Base-by-base conservation (phyloP, 108 stramenopile species). In the Cylindrotheca fusiformis region DNA sequence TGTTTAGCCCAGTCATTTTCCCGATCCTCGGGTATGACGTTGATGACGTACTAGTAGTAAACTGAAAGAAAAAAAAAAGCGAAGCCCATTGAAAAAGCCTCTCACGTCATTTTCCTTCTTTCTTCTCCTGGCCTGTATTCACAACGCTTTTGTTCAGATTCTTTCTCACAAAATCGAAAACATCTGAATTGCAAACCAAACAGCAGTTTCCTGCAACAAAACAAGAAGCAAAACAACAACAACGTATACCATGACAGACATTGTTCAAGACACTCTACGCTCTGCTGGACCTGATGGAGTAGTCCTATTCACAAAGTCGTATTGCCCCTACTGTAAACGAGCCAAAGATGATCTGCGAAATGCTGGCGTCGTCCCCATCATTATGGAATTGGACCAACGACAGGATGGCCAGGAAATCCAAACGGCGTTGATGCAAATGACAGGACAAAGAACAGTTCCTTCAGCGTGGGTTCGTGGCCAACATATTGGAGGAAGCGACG, bases 401-500 rank as follows among this genome's bases (percentile, higher is more conserved):
- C 55, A 68, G 6, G 79, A 91, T 49, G 94, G 94, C n/a, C 32
- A 18, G 19, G 80, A 36, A 4, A 76, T 88, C 31, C 84, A 83
- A 54, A 31, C 4, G 1, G 78, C 23, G 3, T 58, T 88, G 52
- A 25, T 57, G 5, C 29, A 55, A 10, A 47, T 75, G 60, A 85
- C 81, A 18, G 76, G 72, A 0, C 87, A 88, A 60, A 53, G 74
- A 25, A 79, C 82, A 0, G 83, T 88, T 3, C 87, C 87, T 1
- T 84, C 81, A 51, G 81, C 84, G 19, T 88, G 80, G 65, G 75
- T 85, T 20, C 78, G 78, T 22, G 84, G 84, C 17, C 62, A 81
- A 41, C 86, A 88, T 68, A 48, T 87, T 25, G 86, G 86, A 27
- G 86, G 83, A 0, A 83, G 80, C 78, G 77, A 81, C 65, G 76